Base-by-base conservation (phyloP, 163 green algal species). In the Volvox carteri region DNA sequence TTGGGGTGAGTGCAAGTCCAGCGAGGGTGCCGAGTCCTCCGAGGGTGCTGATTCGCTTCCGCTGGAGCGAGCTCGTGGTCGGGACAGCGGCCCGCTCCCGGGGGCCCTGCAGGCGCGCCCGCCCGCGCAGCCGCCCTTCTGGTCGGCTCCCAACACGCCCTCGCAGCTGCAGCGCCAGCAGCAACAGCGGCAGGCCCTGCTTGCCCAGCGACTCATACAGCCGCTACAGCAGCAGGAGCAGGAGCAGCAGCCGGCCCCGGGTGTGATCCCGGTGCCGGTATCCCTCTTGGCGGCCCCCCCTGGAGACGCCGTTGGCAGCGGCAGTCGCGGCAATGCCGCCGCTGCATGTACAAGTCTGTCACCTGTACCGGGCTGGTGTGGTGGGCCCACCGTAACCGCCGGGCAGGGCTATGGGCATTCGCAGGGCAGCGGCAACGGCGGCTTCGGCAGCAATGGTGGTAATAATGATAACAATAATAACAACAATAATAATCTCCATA, bases 51-150 rank as follows among this genome's bases (percentile, higher is more conserved):
- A n/a, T n/a, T n/a, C n/a, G n/a, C n/a, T n/a, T n/a, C n/a, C 11
- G 39, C 2, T 3, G 70, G 5, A 37, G 39, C 39, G 35, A 39
- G 16, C 75, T 11, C 30, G n/a, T 9, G 75, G 48, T 0, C 50
- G 75, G n/a, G 75, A 84, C n/a, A 84, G 75, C 75, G 75, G 50
- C n/a, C 33, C 70, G 39, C 37, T 78, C 39, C 70, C 70, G 70
- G 21, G 37, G 6, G 37, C 70, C 8, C 14, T 78, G 41, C 70
- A 58, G 37, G 37, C 70, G n/a, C 75, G 75, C 1, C 75, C 46
- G 50, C 28, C 5, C 19, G n/a, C 30, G 75, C 50, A 50, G 18
- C 75, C 33, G 28, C 75, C 30, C 16, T 70, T 46, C 18, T 4
- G 75, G 23, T 52, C 75, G 23, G 75, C 75, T 16, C 50, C 75